These are phyloP conservation scores for Chenopodium berlandieri DNA, from an alignment of 148 eudicot genomes.

Conservation along the genomic window DNA sequence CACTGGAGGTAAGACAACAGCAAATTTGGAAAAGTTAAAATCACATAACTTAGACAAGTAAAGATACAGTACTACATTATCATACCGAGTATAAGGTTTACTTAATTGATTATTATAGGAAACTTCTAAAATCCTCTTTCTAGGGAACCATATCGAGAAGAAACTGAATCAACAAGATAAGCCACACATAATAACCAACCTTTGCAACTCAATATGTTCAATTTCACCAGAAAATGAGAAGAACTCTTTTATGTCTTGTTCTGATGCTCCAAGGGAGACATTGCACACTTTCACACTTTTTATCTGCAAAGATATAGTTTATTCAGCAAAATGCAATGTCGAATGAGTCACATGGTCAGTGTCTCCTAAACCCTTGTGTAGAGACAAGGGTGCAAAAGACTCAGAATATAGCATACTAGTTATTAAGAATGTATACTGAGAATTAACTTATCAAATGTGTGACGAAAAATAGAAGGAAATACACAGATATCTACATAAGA, in stretches of 20 bases:
- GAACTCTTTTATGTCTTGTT: constrained; percentile 80
- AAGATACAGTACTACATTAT: background rate
- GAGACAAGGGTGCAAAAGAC: background rate
- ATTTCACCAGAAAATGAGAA: constrained; percentile 93
- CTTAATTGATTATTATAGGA: background rate
- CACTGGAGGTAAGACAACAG: constrained; percentile 38
- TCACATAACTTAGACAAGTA: background rate
- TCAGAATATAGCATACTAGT: background rate
- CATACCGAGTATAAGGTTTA: background rate
- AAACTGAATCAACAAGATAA: background rate
- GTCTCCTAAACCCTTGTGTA: background rate
- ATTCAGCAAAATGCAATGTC: background rate
- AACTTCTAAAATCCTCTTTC: background rate
- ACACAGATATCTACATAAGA: background rate
- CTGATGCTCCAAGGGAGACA: constrained; percentile 77
- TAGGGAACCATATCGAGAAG: background rate
- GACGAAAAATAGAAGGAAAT: background rate
- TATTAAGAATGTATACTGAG: background rate
- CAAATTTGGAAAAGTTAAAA: background rate
- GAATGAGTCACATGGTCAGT: background rate
- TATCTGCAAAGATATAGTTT: constrained; percentile 33
- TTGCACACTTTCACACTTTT: constrained; percentile 78
- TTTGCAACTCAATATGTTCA: constrained; percentile 65
- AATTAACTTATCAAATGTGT: background rate
- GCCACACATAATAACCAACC: constrained; percentile 40